These are phyloP conservation scores for Zea luxurians DNA, from an alignment of 176 grass and related monocot species.

Conservation along the genomic window DNA sequence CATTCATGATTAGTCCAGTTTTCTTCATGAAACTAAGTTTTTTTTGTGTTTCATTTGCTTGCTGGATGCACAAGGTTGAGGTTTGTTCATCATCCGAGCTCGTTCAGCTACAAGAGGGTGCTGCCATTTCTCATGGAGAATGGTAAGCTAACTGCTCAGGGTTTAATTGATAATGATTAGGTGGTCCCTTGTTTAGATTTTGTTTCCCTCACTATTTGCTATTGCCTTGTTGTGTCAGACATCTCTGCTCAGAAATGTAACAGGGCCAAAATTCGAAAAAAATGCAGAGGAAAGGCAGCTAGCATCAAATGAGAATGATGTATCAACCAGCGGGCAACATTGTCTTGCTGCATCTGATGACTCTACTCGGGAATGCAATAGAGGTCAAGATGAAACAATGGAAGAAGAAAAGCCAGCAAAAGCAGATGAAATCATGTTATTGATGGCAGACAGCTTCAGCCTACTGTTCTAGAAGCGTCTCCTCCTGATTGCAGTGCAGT, in stretches of 20 bases:
- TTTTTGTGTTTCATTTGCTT: constrained; percentile 56
- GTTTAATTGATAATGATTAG: constrained; percentile 6
- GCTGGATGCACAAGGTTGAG: constrained; percentile 45
- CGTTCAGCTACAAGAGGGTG: constrained; percentile 87
- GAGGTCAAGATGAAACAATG: constrained; percentile 12
- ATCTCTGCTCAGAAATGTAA: constrained; percentile 28
- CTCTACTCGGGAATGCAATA: constrained; percentile 12
- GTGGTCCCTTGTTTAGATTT: neutral
- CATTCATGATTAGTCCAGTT: neutral
- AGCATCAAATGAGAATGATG: neutral
- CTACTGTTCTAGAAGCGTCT: constrained; percentile 15
- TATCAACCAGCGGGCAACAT: neutral
- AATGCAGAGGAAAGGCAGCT: constrained; percentile 7
- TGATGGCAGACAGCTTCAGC: neutral
- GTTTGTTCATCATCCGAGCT: constrained; percentile 58
- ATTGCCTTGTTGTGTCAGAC: constrained; percentile 40
- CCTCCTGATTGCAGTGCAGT: constrained; percentile 26
- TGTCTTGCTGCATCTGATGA: constrained; percentile 21
- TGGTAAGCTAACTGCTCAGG: constrained; percentile 33
- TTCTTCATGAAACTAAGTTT: neutral
- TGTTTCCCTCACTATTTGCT: constrained; percentile 32
- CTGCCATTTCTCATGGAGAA: constrained; percentile 85
- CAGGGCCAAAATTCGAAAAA: constrained; percentile 25
- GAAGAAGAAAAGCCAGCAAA: constrained; percentile 17
- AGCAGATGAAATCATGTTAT: constrained; percentile 6